phyloP scores from a whole-genome alignment of 140 eudicot genomes.

The Anethum foeniculum region DNA sequence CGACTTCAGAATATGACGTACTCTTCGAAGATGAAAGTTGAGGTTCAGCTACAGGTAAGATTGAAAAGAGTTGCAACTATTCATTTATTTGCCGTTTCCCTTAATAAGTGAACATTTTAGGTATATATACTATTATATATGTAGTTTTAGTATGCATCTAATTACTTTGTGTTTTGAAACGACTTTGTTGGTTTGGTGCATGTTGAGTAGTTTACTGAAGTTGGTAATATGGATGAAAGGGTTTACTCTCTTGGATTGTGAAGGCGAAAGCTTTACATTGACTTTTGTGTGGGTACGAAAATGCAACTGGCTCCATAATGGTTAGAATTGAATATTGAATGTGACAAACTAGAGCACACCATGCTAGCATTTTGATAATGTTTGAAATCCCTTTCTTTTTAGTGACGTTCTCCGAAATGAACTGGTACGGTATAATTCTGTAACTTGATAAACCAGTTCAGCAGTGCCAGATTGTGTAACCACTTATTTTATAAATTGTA shows the following conservation, averaged over 20 bases:
- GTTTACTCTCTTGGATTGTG: not conserved
- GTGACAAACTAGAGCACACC: not conserved
- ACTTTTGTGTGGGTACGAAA: not conserved
- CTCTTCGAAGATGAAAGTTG: not conserved
- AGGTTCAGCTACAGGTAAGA: not conserved
- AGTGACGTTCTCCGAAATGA: not conserved
- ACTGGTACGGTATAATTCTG: not conserved
- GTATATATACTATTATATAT: not conserved
- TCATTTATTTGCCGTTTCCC: not conserved
- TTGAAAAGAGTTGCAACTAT: not conserved
- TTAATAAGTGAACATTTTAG: not conserved
- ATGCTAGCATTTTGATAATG: not conserved
- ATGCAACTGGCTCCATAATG: not conserved
- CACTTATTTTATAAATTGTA: not conserved
- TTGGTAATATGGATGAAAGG: not conserved
- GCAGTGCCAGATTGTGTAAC: not conserved
- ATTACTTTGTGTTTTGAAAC: not conserved
- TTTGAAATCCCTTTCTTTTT: not conserved
- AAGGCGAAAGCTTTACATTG: not conserved
- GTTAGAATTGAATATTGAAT: not conserved
- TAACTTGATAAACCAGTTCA: not conserved
- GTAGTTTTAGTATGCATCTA: not conserved
- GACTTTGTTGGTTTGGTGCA: not conserved
- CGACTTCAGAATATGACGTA: not conserved
- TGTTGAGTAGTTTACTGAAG: not conserved